Evolutionary conservation across 169 alveolate species (phyloP), one percentile per base, ranked within the genome.

Genomic region (Theileria luwenshuni): DNA sequence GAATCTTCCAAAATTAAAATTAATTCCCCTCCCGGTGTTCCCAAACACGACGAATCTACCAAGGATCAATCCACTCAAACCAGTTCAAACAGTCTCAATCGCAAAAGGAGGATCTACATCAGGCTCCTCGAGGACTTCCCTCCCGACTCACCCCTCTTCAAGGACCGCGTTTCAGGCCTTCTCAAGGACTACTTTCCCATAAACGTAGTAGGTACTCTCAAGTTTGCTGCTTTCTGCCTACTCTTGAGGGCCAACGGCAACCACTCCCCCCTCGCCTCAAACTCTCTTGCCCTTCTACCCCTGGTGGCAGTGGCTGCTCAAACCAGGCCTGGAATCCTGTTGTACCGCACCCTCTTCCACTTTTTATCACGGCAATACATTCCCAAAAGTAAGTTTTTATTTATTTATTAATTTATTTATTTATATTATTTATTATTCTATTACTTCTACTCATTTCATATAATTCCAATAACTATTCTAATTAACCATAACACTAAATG

Each of bases 111-210:
- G 17, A 19, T 74, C 15, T 62, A 81, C 41, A 41, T 81, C 10
- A 21, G 48, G 7, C 56, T 67, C 27, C 68, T 63, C 56, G 48
- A 63, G 52, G 89, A 81, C 62, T 30, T 35, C 17, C 89, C 89
- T 3, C 8, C 45, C 3, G 35, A 45, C 23, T 17, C 42, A 10
- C 47, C 48, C 68, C 25, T 42, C n/a, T 43, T 48, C 23, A 38
- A 43, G 0, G 69, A 30, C 1, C 58, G 74, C 17, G n/a, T 81
- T 13, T 1, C 3, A 25, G 15, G 56, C 35, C 45, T 69, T 51
- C 6, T 62, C 35, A 12, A 49, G 3, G 25, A 41, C 45, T 71
- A 81, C n/a, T 54, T 81, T 6, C 89, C 89, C 6, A 32, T 81
- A 10, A 76, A 72, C 56, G 42, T 59, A 49, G 23, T 1, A 30